Evolutionary conservation across 1,284 basidiomycete genomes (phyloP).

Genomic region (Coniophora puteana): DNA sequence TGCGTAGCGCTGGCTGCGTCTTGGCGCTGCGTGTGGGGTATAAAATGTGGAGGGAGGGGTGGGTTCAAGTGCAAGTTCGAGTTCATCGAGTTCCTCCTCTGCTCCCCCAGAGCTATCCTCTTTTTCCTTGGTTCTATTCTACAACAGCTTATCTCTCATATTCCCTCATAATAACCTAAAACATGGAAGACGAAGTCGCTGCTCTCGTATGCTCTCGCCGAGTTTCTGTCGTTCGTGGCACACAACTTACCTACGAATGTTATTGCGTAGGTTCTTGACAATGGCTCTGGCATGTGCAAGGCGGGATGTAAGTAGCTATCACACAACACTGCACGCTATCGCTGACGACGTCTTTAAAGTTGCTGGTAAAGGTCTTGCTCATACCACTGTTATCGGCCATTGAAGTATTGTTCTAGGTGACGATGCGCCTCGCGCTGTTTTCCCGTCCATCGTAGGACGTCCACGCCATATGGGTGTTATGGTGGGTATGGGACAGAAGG

Average conservation of each 20-base stretch:
- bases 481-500: constrained; percentile 87
- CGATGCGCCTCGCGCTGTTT: constrained; percentile 69
- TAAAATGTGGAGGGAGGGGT: too few relatives aligned
- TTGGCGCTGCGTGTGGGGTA: too few relatives aligned
- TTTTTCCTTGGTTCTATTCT: too few relatives aligned
- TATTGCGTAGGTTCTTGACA: constrained; percentile 69
- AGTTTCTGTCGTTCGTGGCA: not conserved
- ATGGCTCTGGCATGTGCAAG: constrained; percentile 91
- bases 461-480: constrained; percentile 92
- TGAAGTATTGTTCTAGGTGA: constrained; percentile 40
- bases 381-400: constrained; percentile 12
- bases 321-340: constrained; percentile 13
- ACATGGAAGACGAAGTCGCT: constrained; percentile 47
- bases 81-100: too few relatives aligned
- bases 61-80: too few relatives aligned
- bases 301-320: constrained; percentile 70
- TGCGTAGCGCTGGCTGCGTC: too few relatives aligned
- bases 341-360: constrained; percentile 16
- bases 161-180: not conserved
- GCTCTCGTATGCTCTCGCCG: constrained; percentile 35
- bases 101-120: too few relatives aligned
- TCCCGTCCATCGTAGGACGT: constrained; percentile 88
- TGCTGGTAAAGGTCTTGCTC: constrained; percentile 13
- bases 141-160: too few relatives aligned
- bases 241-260: constrained; percentile 3